Base-by-base conservation (phyloP, 306 rosid species). In the Vachellia pachyceras region DNA sequence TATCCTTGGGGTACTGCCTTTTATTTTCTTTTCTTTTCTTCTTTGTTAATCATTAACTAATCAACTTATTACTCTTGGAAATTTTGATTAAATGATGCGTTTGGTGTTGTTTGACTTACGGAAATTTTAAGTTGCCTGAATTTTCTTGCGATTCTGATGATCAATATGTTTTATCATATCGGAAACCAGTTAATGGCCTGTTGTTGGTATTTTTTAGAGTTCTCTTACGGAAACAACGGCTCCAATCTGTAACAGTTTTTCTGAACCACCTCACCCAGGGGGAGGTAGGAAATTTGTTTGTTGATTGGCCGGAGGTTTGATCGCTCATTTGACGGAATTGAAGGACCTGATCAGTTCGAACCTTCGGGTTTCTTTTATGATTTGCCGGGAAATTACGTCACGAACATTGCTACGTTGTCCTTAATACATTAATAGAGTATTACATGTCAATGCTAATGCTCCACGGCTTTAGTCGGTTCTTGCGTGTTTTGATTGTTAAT, bases 1-100 rank as follows among this genome's bases (percentile, higher is more conserved):
- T 69, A 96, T 96, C 67, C 98, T 96, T 67, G 98, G 99, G 82
- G 98, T 96, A 91, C 35, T 73, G 18, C 78, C 42, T 42, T 14
- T 15, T 22, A 1, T n/a, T n/a, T 15, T 22, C 3, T n/a, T n/a
- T 5, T 44, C 36, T 64, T 46, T 14, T 39, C 55, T 50, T 29
- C 47, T 29, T 3, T 37, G 8, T 61, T 61, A 4, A 5, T 12
- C 13, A 11, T 44, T 3, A 25, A 1, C 41, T 29, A 33, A 29
- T 61, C 67, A 60, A 10, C 39, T 60, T 25, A 25, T 1, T 3
- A 3, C 14, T 60, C 36, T 12, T 10, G 3, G 36, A 23, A 23
- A 25, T 10, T 11, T 20, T 42, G 25, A 45, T 45, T 0, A 7
- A 58, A 58, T 20, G 29, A 7, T 2, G 54, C 23, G 54, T 69